Evolutionary conservation across 2,329 filamentous ascomycete genomes (phyloP), one percentile per base, ranked within the genome.

Genomic region (Xylaria sp.): DNA sequence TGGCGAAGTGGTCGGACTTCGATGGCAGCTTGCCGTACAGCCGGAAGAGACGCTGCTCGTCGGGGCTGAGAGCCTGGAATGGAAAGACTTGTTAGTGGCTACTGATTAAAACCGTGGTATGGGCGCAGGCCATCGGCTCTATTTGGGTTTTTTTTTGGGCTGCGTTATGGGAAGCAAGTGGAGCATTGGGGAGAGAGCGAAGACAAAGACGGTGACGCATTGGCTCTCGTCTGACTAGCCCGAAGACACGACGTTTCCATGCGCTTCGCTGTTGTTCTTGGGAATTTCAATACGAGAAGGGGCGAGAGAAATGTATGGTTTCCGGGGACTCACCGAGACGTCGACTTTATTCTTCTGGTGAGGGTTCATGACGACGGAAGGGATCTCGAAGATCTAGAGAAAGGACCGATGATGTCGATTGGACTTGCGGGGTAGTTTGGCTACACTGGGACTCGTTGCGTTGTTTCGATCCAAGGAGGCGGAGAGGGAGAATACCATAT

Each of bases 261-360:
- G 46, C 15, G 25, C 47, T 41, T 58, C 11, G 17, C 35, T 8
- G 23, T 15, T 7, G 7, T 13, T 8, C 1, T 27, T 37, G 17
- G 35, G 15, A 9, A 13, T 9, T 33, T 25, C 5, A 17, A 17
- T 4, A 11, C 38, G 43, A 19, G n/a, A 40, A 59, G 46, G 25
- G 29, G 31, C 47, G 52, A n/a, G n/a, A n/a, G 43, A 54, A 63
- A 52, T 40, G 4, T 43, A 46, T 51, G 52, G 25, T 53, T 56
- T 57, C 54, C 54, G 54, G 68, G 60, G 66, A 86, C 91, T 82
- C 82, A 97, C 95, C 83, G 86, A 93, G 80, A 97, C 85, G 80
- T 99, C 95, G 73, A 98, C 86, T 85, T 99, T 98, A 85, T 97
- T 97, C 86, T 96, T 93, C 85, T 97, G 92, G 78, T 93, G 92